These are phyloP conservation scores for Gymnopilus dilepis DNA, from an alignment of 768 basidiomycete species.

Conservation along the genomic window DNA sequence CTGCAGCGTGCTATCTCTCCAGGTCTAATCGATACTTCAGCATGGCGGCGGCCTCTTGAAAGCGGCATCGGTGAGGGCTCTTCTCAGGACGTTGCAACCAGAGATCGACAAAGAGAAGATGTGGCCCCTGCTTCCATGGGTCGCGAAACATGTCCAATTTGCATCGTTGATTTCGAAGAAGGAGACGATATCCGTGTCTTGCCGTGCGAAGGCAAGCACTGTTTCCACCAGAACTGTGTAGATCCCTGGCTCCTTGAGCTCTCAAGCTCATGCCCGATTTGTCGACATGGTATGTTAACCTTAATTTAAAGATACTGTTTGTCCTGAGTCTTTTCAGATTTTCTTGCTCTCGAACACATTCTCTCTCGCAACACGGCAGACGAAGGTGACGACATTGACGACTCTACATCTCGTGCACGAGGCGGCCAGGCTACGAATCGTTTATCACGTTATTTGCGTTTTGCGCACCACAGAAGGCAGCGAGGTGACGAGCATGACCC, in stretches of 20 bases:
- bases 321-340: conserved; percentile 44
- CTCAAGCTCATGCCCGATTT: conserved; percentile 90
- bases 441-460: conserved; percentile 63
- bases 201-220: conserved; percentile 90
- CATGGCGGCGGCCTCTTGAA: neutral
- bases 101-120: conserved; percentile 34
- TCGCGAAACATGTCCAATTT: conserved; percentile 91
- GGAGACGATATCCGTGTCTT: conserved; percentile 91
- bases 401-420: conserved; percentile 7
- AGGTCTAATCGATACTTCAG: conserved; percentile 6
- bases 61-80: conserved; percentile 28
- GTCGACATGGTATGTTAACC: conserved; percentile 73
- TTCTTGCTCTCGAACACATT: conserved; percentile 65
- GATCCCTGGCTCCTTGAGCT: conserved; percentile 93
- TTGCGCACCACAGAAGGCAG: conserved; percentile 46
- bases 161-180: conserved; percentile 91
- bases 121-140: conserved; percentile 71
- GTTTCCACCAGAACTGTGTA: conserved; percentile 89
- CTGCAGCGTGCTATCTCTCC: conserved; percentile 4
- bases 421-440: conserved; percentile 39
- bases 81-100: conserved; percentile 9
- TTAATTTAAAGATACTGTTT: neutral
- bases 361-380: conserved; percentile 39
- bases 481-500: conserved; percentile 36
- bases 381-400: conserved; percentile 24